Evolutionary conservation across 257 asterid species (phyloP), one percentile per base, ranked within the genome.

Genomic region (Solanum tacnaense): DNA sequence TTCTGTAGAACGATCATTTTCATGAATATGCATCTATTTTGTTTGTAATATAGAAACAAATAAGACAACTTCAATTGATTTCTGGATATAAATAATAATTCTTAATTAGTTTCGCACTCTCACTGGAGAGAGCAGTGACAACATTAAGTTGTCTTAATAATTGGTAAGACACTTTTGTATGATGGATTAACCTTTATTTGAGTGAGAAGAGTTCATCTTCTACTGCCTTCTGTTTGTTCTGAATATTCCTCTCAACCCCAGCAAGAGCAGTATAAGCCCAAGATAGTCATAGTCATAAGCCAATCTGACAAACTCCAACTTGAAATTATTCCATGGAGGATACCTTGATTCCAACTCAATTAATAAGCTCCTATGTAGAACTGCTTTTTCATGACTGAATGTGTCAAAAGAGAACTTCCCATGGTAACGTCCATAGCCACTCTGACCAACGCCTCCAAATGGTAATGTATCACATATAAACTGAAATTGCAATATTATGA

Each of bases 251-350:
- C 84, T 87, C 87, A 92, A 31, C 34, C 99, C 98, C 90, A 92
- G 44, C 88, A 95, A 56, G 86, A 73, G 96, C 27, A 94, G 91
- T 88, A 93, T 25, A 13, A 95, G 87, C 8, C 94, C 95, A 71
- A 93, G 13, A 27, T 95, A 94, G 68, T 95, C 90, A 4, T 92
- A 87, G 84, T 88, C 68, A 91, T 93, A 95, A 29, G 94, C 96
- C 94, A 93, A 65, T 87, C 94, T 92, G 88, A 96, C 92, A 91
- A 95, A 96, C 83, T 94, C 95, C 89, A 95, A 90, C 92, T 96
- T 96, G 84, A 95, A 96, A 88, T 88, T 92, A 86, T 94, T 95
- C 99, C 98, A 95, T 13, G 99, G 99, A 65, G 99, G 98, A 88
- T 94, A 92, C 89, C 99, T 92, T 23, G 98, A 92, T 92, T 93